Evolutionary conservation across 2,329 filamentous ascomycete species (phyloP), one percentile per base, ranked within the genome.

Genomic region (Sphaceloma murrayae): DNA sequence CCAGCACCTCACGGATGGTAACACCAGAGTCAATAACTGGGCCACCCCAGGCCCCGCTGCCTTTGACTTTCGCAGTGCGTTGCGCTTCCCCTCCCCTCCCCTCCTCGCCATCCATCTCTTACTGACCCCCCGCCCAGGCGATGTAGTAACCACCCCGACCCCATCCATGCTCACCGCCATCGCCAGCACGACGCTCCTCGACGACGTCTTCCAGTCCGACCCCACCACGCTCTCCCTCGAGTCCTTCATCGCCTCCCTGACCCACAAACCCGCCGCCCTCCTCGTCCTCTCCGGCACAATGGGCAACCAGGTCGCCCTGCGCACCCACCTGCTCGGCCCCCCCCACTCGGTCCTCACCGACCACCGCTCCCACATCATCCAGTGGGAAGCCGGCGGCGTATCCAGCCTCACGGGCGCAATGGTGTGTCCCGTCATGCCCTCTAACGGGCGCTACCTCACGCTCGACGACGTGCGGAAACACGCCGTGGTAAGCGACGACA

Each of bases 221-320:
- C 69, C 75, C 1, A 86, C 82, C 0, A 95, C 89, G 1, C 78
- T 74, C 40, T 71, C 75, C 17, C 76, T 96, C 30, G 84, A 95
- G 61, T 65, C 72, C 34, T 80, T 83, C 59, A 72, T 93, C 33
- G 85, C 86, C 13, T 59, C 72, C 22, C 72, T 93, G 3, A 76
- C 85, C 1, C 77, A 77, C 53, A 87, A 93, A 54, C 80, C 87
- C 55, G 78, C 77, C 5, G 82, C 76, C 0, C 69, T 95, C 3
- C 79, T 94, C 44, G 85, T 94, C 45, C 71, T 93, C 48, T 91
- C 85, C 0, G 89, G 89, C 3, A 94, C 88, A 3, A 94, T 94
- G 87, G 87, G 86, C 30, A 95, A 95, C 64, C 87, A 94, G 61
- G 69, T 95, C 13, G 80, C 82, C 0, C 72, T 94, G 31, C 78